A percentile compares a stretch with the other conserved stretches of the same genome.
phyloP scores from a whole-genome alignment of 257 asterid species.

The Penstemon barbatus region DNA sequence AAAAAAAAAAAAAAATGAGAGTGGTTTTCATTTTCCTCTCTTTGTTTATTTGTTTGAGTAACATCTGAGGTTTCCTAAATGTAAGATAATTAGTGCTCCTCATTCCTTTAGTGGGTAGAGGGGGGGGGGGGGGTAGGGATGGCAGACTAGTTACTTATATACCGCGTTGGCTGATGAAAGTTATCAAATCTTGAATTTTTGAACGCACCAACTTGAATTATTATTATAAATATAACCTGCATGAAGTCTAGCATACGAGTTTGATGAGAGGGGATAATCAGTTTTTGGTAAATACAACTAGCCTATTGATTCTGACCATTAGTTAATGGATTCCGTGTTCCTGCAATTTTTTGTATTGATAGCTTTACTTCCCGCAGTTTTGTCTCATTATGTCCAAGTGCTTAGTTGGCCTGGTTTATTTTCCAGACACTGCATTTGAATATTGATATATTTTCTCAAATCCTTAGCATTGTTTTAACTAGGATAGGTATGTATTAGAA shows the following conservation, averaged over 20 bases:
- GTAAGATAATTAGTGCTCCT: background rate
- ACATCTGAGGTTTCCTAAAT: background rate
- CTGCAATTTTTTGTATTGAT: background rate
- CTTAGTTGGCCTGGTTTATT: background rate
- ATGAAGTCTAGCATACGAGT: constrained; percentile 7
- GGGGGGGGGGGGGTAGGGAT: background rate
- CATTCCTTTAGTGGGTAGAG: background rate
- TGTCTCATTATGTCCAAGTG: background rate
- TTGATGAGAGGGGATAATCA: background rate
- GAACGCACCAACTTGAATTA: background rate
- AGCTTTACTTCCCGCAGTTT: background rate
- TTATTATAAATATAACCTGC: background rate
- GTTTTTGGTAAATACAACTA: background rate
- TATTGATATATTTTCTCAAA: background rate
- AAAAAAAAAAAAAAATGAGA: no score
- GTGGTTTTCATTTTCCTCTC: no score
- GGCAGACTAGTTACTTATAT: background rate
- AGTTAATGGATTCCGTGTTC: background rate
- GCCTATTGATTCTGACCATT: background rate
- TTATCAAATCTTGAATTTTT: background rate
- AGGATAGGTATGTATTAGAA: background rate
- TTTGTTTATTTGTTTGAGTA: no score
- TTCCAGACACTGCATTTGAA: no score
- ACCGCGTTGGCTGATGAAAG: constrained; percentile 17
- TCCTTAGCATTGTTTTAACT: background rate